phyloP scores from a whole-genome alignment of 2,329 filamentous ascomycete species.

The Xylaria sp. region DNA sequence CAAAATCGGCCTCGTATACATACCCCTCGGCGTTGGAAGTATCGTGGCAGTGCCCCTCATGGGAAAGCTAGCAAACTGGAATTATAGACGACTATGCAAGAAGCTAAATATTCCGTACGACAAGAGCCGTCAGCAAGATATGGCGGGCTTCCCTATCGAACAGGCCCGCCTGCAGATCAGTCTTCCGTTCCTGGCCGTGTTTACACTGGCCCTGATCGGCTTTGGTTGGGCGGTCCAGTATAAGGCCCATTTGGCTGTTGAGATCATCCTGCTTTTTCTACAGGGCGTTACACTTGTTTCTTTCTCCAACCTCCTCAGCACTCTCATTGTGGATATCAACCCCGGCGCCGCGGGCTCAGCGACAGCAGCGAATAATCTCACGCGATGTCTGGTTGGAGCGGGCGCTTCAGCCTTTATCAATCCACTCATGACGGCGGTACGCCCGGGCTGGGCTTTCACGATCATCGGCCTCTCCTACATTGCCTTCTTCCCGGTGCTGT shows the following conservation, averaged over 20 bases:
- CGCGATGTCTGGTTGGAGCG: conserved; percentile 51
- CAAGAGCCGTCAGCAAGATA: conserved; percentile 49
- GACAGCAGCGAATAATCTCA: conserved; percentile 53
- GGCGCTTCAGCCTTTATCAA: conserved; percentile 50
- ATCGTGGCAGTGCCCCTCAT: conserved; percentile 43
- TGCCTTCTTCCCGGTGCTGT: conserved; percentile 41
- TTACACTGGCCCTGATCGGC: conserved; percentile 45
- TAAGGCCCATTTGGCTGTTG: conserved; percentile 42
- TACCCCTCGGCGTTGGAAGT: conserved; percentile 47
- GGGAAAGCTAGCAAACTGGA: conserved; percentile 63
- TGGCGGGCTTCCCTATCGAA: conserved; percentile 43
- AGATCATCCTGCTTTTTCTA: conserved; percentile 45
- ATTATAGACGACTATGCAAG: conserved; percentile 61
- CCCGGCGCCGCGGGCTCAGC: conserved; percentile 48
- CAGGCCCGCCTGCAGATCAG: conserved; percentile 44
- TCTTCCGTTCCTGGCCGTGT: conserved; percentile 51
- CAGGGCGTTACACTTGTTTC: conserved; percentile 46
- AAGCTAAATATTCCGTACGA: conserved; percentile 55
- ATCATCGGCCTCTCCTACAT: conserved; percentile 43
- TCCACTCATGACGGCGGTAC: conserved; percentile 49
- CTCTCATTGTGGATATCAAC: conserved; percentile 54
- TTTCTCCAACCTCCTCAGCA: conserved; percentile 50
- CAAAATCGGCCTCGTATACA: conserved; percentile 49
- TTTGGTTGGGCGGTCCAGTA: conserved; percentile 47
- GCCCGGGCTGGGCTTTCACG: conserved; percentile 50